Base-by-base conservation (phyloP, 441 rosid genomes). In the Dalechampia spathulata region DNA sequence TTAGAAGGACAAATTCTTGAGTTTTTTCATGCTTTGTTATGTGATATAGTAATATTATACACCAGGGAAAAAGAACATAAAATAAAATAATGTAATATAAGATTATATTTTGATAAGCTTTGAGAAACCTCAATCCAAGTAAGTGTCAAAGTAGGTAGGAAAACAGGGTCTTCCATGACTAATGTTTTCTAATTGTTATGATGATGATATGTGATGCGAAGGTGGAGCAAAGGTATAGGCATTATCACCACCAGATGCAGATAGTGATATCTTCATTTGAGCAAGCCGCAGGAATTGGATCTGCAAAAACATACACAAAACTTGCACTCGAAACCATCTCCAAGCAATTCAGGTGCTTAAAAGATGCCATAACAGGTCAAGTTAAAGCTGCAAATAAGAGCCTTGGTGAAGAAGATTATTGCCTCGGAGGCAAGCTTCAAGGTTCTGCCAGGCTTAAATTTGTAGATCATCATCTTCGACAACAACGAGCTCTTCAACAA, bases 301-400 rank as follows among this genome's bases (percentile, higher is more conserved):
- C 89, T 16, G 86, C 87, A 0, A 91, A 77, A 49, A 63, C 79
- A 16, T 87, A 91, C 73, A 87, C 93, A 2, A 79, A 75, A 7
- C 79, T 83, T 64, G 96, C 96, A 19, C 86, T 91, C 44, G 88
- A 82, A 72, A 91, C 98, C 46, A 91, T 91, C 83, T 80, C 95
- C 4, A 81, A 83, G 71, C 98, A 87, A 67, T 90, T 90, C 60
- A 67, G 85, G 69, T 76, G 69, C 52, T 72, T 87, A 51, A 87
- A 80, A 75, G 90, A 85, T 57, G 81, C 85, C 5, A 90, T 90
- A 25, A 54, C 87, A 44, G 75, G 80, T 66, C 87, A 87, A 58
- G 74, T 90, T 14, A 82, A 78, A 65, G 60, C 59, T 6, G 71
- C 77, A 53, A 92, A 76, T 80, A 88, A 80, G 83, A 84, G 81